Evolutionary conservation across 345 rosid genomes (phyloP).

Genomic region (Moricandia moricandioides): DNA sequence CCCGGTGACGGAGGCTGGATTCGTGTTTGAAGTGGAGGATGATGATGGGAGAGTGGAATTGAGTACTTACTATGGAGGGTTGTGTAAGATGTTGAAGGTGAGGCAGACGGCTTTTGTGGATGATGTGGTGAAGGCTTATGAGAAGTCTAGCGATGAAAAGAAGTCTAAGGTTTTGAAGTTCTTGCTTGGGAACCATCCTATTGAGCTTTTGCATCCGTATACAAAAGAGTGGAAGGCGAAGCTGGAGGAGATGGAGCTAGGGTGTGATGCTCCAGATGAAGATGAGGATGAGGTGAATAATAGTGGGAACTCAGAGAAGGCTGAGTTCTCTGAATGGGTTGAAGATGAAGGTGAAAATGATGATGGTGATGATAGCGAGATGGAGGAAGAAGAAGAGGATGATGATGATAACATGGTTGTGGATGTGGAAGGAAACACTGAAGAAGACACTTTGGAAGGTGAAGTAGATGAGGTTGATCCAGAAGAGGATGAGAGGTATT

Average conservation of each 20-base stretch:
- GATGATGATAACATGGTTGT: constrained; percentile 41
- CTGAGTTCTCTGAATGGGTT: constrained; percentile 57
- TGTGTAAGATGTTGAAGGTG: constrained; percentile 86
- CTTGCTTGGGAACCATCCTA: constrained; percentile 71
- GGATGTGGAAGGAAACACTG: constrained; percentile 44
- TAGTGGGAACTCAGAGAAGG: constrained; percentile 34
- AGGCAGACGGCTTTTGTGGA: constrained; percentile 84
- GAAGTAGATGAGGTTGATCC: constrained; percentile 45
- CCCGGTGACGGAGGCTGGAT: constrained; percentile 66
- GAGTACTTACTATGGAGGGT: constrained; percentile 73
- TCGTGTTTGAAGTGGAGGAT: constrained; percentile 53
- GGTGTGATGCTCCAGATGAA: constrained; percentile 93
- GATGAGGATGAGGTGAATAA: constrained; percentile 45
- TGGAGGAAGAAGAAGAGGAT: constrained; percentile 41
- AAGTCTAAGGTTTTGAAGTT: constrained; percentile 70
- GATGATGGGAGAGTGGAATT: constrained; percentile 63
- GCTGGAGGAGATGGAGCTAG: constrained; percentile 92
- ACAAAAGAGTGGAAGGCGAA: constrained; percentile 93
- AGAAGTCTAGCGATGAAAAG: constrained; percentile 74
- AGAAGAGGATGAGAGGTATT: constrained; percentile 53
- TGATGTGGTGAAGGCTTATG: constrained; percentile 85
- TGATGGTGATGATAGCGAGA: constrained; percentile 26
- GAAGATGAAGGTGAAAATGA: constrained; percentile 52
- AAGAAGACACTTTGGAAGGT: constrained; percentile 36
- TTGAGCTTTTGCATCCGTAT: constrained; percentile 77